Evolutionary conservation across 805 yeast genomes (phyloP).

Genomic region (Ogataea thermomethanolica): DNA sequence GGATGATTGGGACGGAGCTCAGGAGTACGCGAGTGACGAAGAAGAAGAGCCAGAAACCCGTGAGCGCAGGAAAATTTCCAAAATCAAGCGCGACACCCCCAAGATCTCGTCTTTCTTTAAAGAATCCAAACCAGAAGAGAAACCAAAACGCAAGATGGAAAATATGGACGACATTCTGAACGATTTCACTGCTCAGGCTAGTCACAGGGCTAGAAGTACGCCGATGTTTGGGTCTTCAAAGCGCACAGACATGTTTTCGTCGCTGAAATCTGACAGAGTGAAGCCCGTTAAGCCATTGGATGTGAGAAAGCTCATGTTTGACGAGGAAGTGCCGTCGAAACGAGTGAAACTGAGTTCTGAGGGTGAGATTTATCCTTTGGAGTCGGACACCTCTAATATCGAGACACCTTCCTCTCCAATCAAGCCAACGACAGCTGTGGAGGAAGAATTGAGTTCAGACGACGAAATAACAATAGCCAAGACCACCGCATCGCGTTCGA

Average conservation of each 20-base stretch:
- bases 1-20: slow-evolving; percentile 76
- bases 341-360: slow-evolving; percentile 24
- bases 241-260: slow-evolving; percentile 28
- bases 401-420: slow-evolving; percentile 35
- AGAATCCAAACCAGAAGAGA: slow-evolving; percentile 26
- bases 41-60: slow-evolving; percentile 37
- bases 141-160: slow-evolving; percentile 39
- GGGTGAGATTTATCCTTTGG: slow-evolving; percentile 24
- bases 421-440: slow-evolving; percentile 14
- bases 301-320: slow-evolving; percentile 19
- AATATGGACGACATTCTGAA: slow-evolving; percentile 67
- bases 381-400: slow-evolving; percentile 3
- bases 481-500: neutral
- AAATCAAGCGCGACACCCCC: slow-evolving; percentile 28
- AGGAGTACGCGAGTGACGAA: slow-evolving; percentile 55
- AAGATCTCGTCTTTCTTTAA: slow-evolving; percentile 49
- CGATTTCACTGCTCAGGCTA: slow-evolving; percentile 41
- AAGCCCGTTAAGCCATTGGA: slow-evolving; percentile 22
- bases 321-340: slow-evolving; percentile 23
- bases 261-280: slow-evolving; percentile 22
- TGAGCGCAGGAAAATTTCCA: slow-evolving; percentile 34
- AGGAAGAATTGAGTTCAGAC: slow-evolving; percentile 40
- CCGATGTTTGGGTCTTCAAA: slow-evolving; percentile 20
- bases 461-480: slow-evolving; percentile 59
- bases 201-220: slow-evolving; percentile 18